Percentiles rank a stretch among this genome's conserved stretches.
Conservation (phyloP, 352 stramenopile genomes). For the Phytophthora hybrid region DNA sequence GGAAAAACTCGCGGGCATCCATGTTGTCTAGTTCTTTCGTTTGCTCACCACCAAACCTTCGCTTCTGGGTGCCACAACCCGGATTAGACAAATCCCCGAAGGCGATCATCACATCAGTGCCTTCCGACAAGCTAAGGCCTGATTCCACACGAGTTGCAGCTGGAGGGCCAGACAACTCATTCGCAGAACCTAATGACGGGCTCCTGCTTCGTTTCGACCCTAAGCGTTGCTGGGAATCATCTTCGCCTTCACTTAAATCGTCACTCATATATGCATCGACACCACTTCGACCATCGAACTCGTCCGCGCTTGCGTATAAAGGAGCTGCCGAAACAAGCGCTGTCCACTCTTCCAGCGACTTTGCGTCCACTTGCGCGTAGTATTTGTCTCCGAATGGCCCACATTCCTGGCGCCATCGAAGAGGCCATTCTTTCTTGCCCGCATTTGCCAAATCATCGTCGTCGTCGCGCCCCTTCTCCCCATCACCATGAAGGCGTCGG, state of each 20-base stretch:
- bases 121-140: slow-evolving; percentile 77
- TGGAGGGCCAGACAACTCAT: slow-evolving; percentile 30
- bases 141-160: slow-evolving; percentile 22
- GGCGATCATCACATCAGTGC: slow-evolving; percentile 81
- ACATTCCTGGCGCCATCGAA: slow-evolving; percentile 84
- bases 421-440: slow-evolving; percentile 54
- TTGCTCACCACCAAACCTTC: slow-evolving; percentile 58
- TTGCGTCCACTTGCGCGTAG: slow-evolving; percentile 67
- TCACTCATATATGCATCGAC: slow-evolving; percentile 36
- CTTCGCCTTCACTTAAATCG: slow-evolving; percentile 40
- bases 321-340: slow-evolving; percentile 74
- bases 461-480: slow-evolving; percentile 27
- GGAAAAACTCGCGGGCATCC: slow-evolving; percentile 77
- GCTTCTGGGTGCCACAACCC: slow-evolving; percentile 37
- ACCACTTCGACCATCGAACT: slow-evolving; percentile 50
- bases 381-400: slow-evolving; percentile 71
- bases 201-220: slow-evolving; percentile 23
- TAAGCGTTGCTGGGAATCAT: slow-evolving; percentile 10
- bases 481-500: slow-evolving; percentile 50
- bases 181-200: slow-evolving; percentile 36
- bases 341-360: slow-evolving; percentile 80
- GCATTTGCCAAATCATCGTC: slow-evolving; percentile 15
- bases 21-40: slow-evolving; percentile 62
- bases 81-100: slow-evolving; percentile 60
- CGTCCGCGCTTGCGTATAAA: slow-evolving; percentile 69